These are phyloP conservation scores for Rhinocladiella similis DNA, from an alignment of 2,329 filamentous ascomycete genomes.

Conservation along the genomic window DNA sequence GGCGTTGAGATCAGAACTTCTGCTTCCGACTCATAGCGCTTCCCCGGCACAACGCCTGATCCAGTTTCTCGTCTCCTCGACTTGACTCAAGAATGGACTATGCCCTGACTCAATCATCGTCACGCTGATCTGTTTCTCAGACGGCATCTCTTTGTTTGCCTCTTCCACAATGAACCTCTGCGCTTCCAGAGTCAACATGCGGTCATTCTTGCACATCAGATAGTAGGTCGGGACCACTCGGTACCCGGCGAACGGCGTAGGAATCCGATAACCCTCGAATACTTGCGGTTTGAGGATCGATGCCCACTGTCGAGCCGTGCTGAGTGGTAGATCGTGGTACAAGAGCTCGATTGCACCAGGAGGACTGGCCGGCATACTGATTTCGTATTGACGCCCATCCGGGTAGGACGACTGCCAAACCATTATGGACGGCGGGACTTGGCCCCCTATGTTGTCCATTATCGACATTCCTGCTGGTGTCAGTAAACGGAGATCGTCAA, in stretches of 20 bases:
- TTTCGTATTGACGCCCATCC: not conserved
- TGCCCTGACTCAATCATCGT: conserved; percentile 1
- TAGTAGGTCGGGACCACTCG: conserved; percentile 10
- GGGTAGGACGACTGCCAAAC: not conserved
- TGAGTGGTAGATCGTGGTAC: conserved; percentile 9
- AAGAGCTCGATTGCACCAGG: conserved; percentile 8
- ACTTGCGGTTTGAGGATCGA: conserved; percentile 9
- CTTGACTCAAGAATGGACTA: conserved; percentile 10
- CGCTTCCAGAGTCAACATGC: conserved; percentile 1
- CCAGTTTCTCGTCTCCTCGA: conserved; percentile 9
- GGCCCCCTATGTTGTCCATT: not conserved
- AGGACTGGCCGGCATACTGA: not conserved
- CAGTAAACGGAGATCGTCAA: conserved; percentile 7
- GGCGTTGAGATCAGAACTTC: not conserved
- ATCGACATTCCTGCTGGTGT: conserved; percentile 7
- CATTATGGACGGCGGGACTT: not conserved
- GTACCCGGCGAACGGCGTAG: conserved; percentile 3
- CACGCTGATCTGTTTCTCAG: not conserved
- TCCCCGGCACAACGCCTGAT: conserved; percentile 6
- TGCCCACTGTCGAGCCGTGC: not conserved
- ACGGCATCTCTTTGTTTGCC: conserved; percentile 3
- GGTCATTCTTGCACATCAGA: conserved; percentile 16
- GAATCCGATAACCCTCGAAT: conserved; percentile 1
- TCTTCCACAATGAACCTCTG: conserved; percentile 10
- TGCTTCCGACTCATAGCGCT: not conserved